Percentiles rank a stretch among this genome's conserved stretches.
phyloP scores from a whole-genome alignment of 225 moss, liverwort and hornwort species.

The Takakia lepidozioides region DNA sequence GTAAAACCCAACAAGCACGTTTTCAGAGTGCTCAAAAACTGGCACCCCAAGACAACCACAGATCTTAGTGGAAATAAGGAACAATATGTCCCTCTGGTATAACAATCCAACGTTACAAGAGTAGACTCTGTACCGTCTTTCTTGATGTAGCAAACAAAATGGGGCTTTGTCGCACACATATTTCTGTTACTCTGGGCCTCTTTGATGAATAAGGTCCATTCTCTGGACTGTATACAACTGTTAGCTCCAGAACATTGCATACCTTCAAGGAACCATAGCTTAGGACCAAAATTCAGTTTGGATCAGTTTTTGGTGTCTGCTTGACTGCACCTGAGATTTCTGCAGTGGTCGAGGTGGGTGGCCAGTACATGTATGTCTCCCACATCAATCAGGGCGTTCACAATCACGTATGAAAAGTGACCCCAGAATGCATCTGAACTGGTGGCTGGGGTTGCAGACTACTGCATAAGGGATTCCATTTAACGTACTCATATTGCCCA shows the following conservation, averaged over 20 bases:
- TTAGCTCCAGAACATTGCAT: slow-evolving; percentile 64
- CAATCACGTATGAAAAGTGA: no score
- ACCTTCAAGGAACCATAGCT: no score
- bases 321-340: no score
- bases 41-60: neutral
- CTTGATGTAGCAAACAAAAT: slow-evolving; percentile 71
- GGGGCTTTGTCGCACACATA: slow-evolving; percentile 74
- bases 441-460: slow-evolving; percentile 64
- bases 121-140: slow-evolving; percentile 59
- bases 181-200: slow-evolving; percentile 83
- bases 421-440: slow-evolving; percentile 46
- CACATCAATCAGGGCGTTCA: no score
- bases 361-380: no score
- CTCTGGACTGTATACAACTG: slow-evolving; percentile 45
- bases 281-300: no score
- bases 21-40: neutral
- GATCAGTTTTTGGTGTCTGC: no score
- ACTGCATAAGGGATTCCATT: slow-evolving; percentile 96
- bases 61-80: neutral
- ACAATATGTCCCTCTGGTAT: no score
- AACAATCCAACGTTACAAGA: no score
- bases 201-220: slow-evolving; percentile 70
- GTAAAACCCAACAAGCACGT: neutral
- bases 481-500: slow-evolving; percentile 92
- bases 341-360: no score